Base-by-base conservation (phyloP, 305 asterid species). In the Withania somnifera region DNA sequence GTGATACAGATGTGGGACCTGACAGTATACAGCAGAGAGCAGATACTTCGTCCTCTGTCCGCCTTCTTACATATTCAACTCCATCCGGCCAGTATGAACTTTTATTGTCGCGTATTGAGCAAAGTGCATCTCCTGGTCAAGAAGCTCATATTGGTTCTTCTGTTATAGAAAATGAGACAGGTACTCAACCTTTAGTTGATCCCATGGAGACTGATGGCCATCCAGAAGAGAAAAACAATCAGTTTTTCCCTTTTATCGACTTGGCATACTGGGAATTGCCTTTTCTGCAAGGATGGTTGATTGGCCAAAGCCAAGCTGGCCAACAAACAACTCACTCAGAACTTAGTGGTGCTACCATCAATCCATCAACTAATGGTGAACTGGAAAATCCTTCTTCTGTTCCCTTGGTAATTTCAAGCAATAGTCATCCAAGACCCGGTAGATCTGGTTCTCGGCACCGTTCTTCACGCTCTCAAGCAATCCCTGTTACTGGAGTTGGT, bases 211-310 rank as follows among this genome's bases (percentile, higher is more conserved):
- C 91, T 26, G 97, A 93, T 77, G 76, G 73, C 58, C 97, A 83
- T n/a, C 87, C 89, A 38, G 98, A 92, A 84, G 97, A 89, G n/a
- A 86, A 91, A 81, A 87, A 89, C 89, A 88, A 91, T 85, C 95
- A 91, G 30, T 85, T 81, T 88, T 90, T 93, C 80, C 98, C 97
- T 58, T 92, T 93, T 84, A 91, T 92, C 60, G 97, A 94, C 80
- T 93, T 95, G 34, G 91, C 95, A 57, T 88, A 89, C 79, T 96
- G 98, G 97, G 98, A 96, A 80, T 87, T 96, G 38, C 98, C 99
- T 8, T 95, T 96, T 87, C 69, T 93, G 88, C 99, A 96, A 82
- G 99, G 99, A 45, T 96, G 99, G 99, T 82, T 96, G 85, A 85
- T 96, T 83, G 98, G 99, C 78, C 99, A 93, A 86, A 91, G 94